A percentile compares a stretch with the other conserved stretches of the same genome.
Evolutionary conservation across 768 basidiomycete genomes (phyloP).

Genomic region (Hirschioporus abietinus): DNA sequence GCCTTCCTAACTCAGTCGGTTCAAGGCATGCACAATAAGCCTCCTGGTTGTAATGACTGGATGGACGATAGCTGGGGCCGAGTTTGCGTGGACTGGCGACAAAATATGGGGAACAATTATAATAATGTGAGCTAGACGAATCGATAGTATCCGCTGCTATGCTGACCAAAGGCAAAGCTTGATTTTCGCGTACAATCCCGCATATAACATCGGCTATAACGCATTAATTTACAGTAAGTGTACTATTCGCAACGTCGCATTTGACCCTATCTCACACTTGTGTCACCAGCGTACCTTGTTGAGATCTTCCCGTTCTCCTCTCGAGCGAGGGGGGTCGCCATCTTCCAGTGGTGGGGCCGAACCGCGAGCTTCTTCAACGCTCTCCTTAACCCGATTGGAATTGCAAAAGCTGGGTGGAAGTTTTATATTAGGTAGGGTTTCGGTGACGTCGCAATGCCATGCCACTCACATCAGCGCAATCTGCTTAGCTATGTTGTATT

Average conservation of each 20-base stretch:
- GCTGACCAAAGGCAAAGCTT: constrained; percentile 25
- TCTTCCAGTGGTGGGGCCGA: constrained; percentile 57
- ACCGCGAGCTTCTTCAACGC: constrained; percentile 58
- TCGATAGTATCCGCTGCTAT: neutral
- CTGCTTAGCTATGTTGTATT: constrained; percentile 39
- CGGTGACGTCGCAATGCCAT: neutral
- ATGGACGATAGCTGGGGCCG: constrained; percentile 51
- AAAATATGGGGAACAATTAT: constrained; percentile 23
- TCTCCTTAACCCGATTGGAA: constrained; percentile 63
- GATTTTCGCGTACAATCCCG: constrained; percentile 52
- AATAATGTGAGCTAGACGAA: neutral
- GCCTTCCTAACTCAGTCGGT: neutral
- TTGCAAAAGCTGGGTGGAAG: constrained; percentile 51
- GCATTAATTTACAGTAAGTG: constrained; percentile 48
- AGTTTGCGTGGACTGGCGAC: constrained; percentile 35
- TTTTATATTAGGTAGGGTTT: constrained; percentile 43
- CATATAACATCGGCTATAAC: constrained; percentile 52
- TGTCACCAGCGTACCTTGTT: constrained; percentile 48
- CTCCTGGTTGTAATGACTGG: constrained; percentile 42
- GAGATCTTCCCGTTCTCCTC: constrained; percentile 63
- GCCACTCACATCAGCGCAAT: neutral
- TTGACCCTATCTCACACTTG: neutral
- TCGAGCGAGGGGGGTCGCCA: constrained; percentile 54
- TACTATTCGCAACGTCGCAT: neutral
- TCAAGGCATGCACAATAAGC: constrained; percentile 40